Evolutionary conservation across 2,329 filamentous ascomycete genomes (phyloP), one percentile per base, ranked within the genome.

Genomic region (Phaeosphaeria sp.): DNA sequence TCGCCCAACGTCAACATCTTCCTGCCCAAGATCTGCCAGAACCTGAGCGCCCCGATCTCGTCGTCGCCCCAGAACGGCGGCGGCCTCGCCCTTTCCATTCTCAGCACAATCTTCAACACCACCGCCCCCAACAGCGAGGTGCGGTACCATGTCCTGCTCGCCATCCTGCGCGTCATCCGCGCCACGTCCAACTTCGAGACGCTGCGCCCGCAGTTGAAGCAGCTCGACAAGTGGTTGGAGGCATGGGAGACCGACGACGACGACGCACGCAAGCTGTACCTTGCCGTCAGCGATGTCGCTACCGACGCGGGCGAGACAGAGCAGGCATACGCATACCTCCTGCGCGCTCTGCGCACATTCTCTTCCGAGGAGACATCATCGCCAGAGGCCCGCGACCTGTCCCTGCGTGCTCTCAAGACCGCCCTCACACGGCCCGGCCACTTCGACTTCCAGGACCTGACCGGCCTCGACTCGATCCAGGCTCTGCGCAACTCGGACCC

Each of bases 61-160:
- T 91, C 91, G 61, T 96, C 94, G 50, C 91, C 93, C 53, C 83
- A 89, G 68, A 93, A 97, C 81, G 92, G 93, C 69, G 85, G 90
- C 62, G 90, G 91, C 49, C 87, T 99, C 65, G 92, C 93, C 64
- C 89, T 98, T 69, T 93, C 92, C 67, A 91, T 95, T 69, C 87
- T 99, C 68, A 93, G 92, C 75, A 97, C 93, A 71, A 88, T 99
- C 74, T 99, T 98, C 89, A 99, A 99, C 86, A 90, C 96, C 86
- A 98, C 67, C 82, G 89, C 67, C 82, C 89, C 60, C 13, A 66
- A 51, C 83, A 89, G 73, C 90, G 89, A 92, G 54, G 86, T 91
- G 74, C 89, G 95, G 60, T 97, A 90, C 80, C 91, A 97, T 76
- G 92, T 99, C 59, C 91, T 99, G 74, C 85, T 95, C 77, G 88